Evolutionary conservation across 129 eudicot species (phyloP).

Genomic region (Chrysanthemum seticuspe): DNA sequence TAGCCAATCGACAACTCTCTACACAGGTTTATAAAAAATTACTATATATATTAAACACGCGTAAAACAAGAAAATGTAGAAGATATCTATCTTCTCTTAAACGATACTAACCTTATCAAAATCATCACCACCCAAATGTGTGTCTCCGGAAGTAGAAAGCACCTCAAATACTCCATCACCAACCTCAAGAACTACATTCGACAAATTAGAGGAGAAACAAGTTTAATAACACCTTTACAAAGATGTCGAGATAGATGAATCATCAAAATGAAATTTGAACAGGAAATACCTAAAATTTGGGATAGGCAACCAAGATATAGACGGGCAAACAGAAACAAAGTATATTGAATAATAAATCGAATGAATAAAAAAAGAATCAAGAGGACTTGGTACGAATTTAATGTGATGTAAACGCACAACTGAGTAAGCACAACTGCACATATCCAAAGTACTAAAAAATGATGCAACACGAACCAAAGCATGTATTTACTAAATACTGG

Average conservation of each 20-base stretch:
- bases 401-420: background rate
- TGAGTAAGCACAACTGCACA: background rate
- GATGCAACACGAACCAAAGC: background rate
- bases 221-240: background rate
- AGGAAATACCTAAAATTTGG: background rate
- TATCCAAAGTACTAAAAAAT: background rate
- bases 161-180: slow-evolving; percentile 99
- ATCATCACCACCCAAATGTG: slow-evolving; percentile 99
- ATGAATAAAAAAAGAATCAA: background rate
- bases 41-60: background rate
- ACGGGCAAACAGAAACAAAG: background rate
- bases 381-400: background rate
- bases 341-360: background rate
- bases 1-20: slow-evolving; percentile 99
- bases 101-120: slow-evolving; percentile 75
- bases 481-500: background rate
- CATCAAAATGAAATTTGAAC: background rate
- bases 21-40: slow-evolving; percentile 14
- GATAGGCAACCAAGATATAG: background rate
- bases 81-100: background rate
- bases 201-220: slow-evolving; percentile 22
- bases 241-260: background rate
- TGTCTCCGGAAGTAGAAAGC: slow-evolving; percentile 98
- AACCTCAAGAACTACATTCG: slow-evolving; percentile 87
- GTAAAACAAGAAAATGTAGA: background rate